Percentiles rank a stretch among this genome's conserved stretches.
Evolutionary conservation across 2,329 filamentous ascomycete genomes (phyloP).

Genomic region (Aspergillus pseudoviridinutans): DNA sequence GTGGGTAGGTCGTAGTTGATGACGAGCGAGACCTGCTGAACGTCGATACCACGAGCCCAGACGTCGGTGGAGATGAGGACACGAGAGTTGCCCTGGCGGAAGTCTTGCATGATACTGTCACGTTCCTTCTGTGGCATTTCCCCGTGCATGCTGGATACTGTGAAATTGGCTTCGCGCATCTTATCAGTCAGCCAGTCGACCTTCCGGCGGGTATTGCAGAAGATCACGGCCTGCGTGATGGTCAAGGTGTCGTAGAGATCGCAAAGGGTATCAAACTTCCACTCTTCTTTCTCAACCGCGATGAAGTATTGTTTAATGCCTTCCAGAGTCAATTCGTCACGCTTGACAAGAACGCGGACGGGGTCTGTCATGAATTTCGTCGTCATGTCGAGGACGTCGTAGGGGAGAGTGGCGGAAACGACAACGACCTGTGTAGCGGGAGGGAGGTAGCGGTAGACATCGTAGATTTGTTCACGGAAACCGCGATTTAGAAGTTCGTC

Average conservation of each 20-base stretch:
- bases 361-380: constrained; percentile 99
- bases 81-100: constrained; percentile 91
- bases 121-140: constrained; percentile 99
- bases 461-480: constrained; percentile 98
- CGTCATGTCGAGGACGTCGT: constrained; percentile 98
- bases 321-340: constrained; percentile 96
- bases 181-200: constrained; percentile 99
- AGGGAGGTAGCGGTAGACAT: constrained; percentile 94
- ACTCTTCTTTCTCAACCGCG: constrained; percentile 98
- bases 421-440: constrained; percentile 98
- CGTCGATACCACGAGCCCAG: constrained; percentile 97
- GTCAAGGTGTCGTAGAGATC: constrained; percentile 98
- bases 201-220: constrained; percentile 98
- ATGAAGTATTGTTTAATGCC: constrained; percentile 99
- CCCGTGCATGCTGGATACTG: constrained; percentile 96
- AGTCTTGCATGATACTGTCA: constrained; percentile 99
- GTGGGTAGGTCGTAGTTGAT: constrained; percentile 99
- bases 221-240: constrained; percentile 98
- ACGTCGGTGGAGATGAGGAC: constrained; percentile 97
- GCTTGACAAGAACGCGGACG: constrained; percentile 93
- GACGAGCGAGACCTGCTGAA: constrained; percentile 95
- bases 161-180: constrained; percentile 98
- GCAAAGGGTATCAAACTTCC: constrained; percentile 98
- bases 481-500: constrained; percentile 84
- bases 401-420: constrained; percentile 91